A percentile compares a stretch with the other conserved stretches of the same genome.
Evolutionary conservation across 805 yeast genomes (phyloP).

Genomic region (Starmerella sirachaensis): DNA sequence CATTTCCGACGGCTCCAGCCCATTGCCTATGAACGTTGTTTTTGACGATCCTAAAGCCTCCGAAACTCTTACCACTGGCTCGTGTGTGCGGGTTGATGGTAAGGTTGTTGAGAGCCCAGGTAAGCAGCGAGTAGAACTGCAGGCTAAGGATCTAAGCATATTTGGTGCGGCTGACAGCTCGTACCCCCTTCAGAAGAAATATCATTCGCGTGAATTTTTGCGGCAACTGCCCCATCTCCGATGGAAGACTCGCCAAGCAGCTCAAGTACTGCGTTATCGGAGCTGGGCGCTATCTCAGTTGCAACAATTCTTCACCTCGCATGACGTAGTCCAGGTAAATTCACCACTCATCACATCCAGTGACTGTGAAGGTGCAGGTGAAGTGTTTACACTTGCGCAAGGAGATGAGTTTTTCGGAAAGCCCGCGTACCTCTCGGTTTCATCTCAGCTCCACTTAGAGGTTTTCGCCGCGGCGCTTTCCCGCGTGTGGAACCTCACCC

Average conservation of each 20-base stretch:
- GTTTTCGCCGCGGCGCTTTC: constrained; percentile 59
- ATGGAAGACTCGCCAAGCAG: constrained; percentile 55
- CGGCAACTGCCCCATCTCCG: constrained; percentile 67
- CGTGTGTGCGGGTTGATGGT: constrained; percentile 36
- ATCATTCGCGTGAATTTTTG: constrained; percentile 51
- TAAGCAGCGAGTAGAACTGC: constrained; percentile 43
- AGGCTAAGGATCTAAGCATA: constrained; percentile 31
- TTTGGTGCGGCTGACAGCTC: constrained; percentile 50
- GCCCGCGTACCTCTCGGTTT: constrained; percentile 67
- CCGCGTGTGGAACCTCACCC: constrained; percentile 78
- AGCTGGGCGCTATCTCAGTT: constrained; percentile 50
- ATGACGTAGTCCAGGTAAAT: constrained; percentile 55
- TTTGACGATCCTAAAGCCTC: constrained; percentile 26
- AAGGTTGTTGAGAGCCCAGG: constrained; percentile 38
- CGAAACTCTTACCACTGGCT: constrained; percentile 33
- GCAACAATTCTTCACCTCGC: constrained; percentile 40
- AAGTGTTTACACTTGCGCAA: constrained; percentile 51
- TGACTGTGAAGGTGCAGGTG: constrained; percentile 98
- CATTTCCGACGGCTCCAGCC: constrained; percentile 62
- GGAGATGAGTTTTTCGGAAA: constrained; percentile 42
- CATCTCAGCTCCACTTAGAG: constrained; percentile 86
- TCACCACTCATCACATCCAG: constrained; percentile 83
- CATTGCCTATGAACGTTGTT: constrained; percentile 43
- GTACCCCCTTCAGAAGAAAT: constrained; percentile 79
- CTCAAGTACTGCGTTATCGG: constrained; percentile 60